Base-by-base conservation (phyloP, 2,329 filamentous ascomycete species). In the Phaeosphaeriaceae sp. region DNA sequence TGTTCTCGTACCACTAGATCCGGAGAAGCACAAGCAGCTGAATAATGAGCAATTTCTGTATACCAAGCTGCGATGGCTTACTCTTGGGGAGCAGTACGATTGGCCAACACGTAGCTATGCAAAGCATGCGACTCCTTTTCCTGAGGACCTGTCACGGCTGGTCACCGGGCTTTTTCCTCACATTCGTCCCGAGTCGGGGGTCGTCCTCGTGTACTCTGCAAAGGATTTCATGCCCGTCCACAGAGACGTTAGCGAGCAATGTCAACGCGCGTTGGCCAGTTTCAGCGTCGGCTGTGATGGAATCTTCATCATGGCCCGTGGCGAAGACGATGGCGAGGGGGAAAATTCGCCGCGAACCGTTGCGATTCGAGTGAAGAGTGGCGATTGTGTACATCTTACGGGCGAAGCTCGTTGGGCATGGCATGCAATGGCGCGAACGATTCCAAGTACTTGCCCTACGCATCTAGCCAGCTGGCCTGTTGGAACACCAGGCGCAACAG, bases 181-280 rank as follows among this genome's bases (percentile, higher is more conserved):
- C 27, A 95, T 94, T 36, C 82, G 85, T 40, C 88, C 94, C 0
- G 89, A 98, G 78, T 93, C 95, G 3, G 94, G 94, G 33, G 98
- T 98, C 61, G 87, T 97, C 67, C 97, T 98, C 74, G 85, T 98
- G 55, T 98, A 98, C 79, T 91, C 88, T 0, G 91, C 94, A 0
- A 92, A 92, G 36, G 93, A 98, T 73, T 96, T 91, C 1, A 89
- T 98, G 79, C 94, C 92, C 80, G 87, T 97, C 75, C 95, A 98
- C 79, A 88, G 95, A 11, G 95, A 99, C 73, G 93, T 98, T 53
- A 96, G 92, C 69, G 95, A 98, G 79, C 86, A 93, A 71, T 91
- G 89, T 50, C 87, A 94, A 73, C 87, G 85, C 57, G 92, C 92
- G 0, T 84, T 98, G 44, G 88, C 96, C 25, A 97, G 92, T 69